phyloP scores from a whole-genome alignment of 2,329 filamentous ascomycete species.

The Coleophoma cylindrospora region DNA sequence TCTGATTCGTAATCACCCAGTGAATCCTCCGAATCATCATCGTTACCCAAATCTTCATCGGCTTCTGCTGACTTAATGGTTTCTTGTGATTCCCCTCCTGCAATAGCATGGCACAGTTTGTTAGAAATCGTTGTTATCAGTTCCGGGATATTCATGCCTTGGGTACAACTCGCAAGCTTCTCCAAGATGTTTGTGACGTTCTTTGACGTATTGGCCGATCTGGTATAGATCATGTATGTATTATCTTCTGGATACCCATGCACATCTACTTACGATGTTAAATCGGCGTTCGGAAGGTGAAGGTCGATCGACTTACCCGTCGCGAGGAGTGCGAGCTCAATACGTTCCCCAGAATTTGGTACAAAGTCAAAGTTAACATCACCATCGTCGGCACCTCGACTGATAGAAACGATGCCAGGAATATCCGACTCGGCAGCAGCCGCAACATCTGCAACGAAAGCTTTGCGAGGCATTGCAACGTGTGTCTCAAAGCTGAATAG shows the following conservation, averaged over 20 bases:
- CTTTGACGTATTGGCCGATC: constrained; percentile 35
- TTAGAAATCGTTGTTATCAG: no score
- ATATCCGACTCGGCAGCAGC: constrained; percentile 33
- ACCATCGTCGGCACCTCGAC: constrained; percentile 64
- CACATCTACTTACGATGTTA: constrained; percentile 34
- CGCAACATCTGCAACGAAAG: constrained; percentile 55
- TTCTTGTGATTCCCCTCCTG: no score
- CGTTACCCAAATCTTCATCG: constrained; percentile 9
- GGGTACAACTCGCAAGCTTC: background rate
- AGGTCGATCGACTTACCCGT: constrained; percentile 15
- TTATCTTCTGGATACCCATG: constrained; percentile 40
- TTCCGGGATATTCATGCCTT: background rate
- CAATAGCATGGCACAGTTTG: no score
- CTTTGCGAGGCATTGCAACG: constrained; percentile 55
- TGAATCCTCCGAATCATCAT: constrained; percentile 16
- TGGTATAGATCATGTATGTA: constrained; percentile 47
- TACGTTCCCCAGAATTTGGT: constrained; percentile 19
- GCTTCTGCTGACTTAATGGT: background rate
- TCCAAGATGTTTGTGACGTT: constrained; percentile 21
- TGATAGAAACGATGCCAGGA: constrained; percentile 47
- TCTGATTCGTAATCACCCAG: constrained; percentile 11
- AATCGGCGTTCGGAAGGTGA: constrained; percentile 5
- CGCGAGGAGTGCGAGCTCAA: constrained; percentile 19
- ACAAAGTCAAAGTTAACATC: constrained; percentile 60
- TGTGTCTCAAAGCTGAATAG: background rate